A percentile compares a stretch with the other conserved stretches of the same genome.
Evolutionary conservation across 768 basidiomycete species (phyloP).

Genomic region (Russula abietina): DNA sequence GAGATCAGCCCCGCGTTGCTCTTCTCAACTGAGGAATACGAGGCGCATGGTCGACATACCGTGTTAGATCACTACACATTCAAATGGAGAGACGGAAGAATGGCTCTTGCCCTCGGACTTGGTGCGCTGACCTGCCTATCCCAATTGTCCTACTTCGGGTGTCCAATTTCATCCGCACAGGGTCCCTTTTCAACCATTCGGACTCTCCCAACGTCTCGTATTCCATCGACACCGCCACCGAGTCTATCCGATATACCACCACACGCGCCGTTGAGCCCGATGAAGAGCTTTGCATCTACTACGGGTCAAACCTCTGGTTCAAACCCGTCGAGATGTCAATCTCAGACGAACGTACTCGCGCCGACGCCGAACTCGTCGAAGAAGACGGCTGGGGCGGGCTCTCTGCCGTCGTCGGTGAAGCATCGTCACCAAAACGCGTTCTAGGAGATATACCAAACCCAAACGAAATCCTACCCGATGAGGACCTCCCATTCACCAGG

Average conservation of each 20-base stretch:
- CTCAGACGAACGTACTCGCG: neutral
- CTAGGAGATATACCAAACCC: conserved; percentile 32
- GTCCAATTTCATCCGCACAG: conserved; percentile 33
- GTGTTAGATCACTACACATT: conserved; percentile 72
- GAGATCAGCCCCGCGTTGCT: conserved; percentile 86
- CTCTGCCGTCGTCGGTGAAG: conserved; percentile 27
- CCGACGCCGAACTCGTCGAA: conserved; percentile 26
- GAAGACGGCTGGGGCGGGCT: conserved; percentile 49
- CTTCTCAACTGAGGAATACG: conserved; percentile 64
- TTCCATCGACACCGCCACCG: conserved; percentile 43
- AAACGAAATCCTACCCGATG: conserved; percentile 48
- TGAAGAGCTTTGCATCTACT: conserved; percentile 78
- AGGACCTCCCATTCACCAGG: conserved; percentile 59
- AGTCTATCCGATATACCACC: conserved; percentile 61
- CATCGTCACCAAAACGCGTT: conserved; percentile 14
- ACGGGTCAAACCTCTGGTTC: conserved; percentile 65
- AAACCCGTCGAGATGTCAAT: conserved; percentile 34
- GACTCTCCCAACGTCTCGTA: conserved; percentile 65
- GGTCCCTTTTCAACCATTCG: conserved; percentile 80
- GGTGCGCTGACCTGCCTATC: conserved; percentile 4
- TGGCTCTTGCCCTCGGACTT: conserved; percentile 54
- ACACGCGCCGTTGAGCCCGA: conserved; percentile 45
- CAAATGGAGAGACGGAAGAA: conserved; percentile 63
- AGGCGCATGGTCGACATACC: conserved; percentile 55
- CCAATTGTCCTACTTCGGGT: neutral